A percentile compares a stretch with the other conserved stretches of the same genome.
Evolutionary conservation across 2,329 filamentous ascomycete genomes (phyloP).

Genomic region (Microsporum ferrugineum): DNA sequence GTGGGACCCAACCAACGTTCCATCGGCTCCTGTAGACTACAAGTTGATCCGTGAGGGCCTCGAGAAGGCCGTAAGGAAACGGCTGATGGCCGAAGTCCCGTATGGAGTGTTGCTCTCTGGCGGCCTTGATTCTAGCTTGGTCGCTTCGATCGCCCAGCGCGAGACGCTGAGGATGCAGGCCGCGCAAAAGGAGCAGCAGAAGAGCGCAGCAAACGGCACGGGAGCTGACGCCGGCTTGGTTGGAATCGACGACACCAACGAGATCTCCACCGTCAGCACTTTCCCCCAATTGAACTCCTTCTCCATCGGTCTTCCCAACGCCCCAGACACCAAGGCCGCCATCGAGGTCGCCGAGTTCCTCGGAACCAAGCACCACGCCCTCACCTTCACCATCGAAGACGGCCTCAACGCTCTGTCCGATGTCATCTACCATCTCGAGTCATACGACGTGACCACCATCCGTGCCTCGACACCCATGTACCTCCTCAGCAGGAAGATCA

Average conservation of each 20-base stretch:
- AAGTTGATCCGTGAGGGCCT: slow-evolving; percentile 69
- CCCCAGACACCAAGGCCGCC: slow-evolving; percentile 85
- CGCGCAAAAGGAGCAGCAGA: slow-evolving; percentile 18
- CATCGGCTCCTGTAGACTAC: slow-evolving; percentile 69
- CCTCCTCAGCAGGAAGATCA: slow-evolving; percentile 93
- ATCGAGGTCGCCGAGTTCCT: slow-evolving; percentile 91
- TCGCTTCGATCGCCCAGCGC: slow-evolving; percentile 88
- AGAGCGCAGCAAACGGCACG: slow-evolving; percentile 34
- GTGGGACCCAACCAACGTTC: slow-evolving; percentile 75
- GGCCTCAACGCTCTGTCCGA: slow-evolving; percentile 93
- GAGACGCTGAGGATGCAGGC: slow-evolving; percentile 69
- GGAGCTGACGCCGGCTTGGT: slow-evolving; percentile 48
- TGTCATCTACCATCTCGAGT: slow-evolving; percentile 96
- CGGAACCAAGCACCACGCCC: slow-evolving; percentile 93
- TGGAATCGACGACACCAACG: slow-evolving; percentile 86
- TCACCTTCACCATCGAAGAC: slow-evolving; percentile 97
- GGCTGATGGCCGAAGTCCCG: slow-evolving; percentile 96
- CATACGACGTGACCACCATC: slow-evolving; percentile 96
- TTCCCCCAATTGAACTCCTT: slow-evolving; percentile 96
- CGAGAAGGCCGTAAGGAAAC: slow-evolving; percentile 86
- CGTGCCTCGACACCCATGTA: slow-evolving; percentile 99
- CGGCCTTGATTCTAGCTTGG: slow-evolving; percentile 87
- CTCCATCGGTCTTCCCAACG: slow-evolving; percentile 88
- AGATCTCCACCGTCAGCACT: slow-evolving; percentile 78
- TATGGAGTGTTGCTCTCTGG: slow-evolving; percentile 94